Base-by-base conservation (phyloP, 208 protist species). In the Crithidia sp. region DNA sequence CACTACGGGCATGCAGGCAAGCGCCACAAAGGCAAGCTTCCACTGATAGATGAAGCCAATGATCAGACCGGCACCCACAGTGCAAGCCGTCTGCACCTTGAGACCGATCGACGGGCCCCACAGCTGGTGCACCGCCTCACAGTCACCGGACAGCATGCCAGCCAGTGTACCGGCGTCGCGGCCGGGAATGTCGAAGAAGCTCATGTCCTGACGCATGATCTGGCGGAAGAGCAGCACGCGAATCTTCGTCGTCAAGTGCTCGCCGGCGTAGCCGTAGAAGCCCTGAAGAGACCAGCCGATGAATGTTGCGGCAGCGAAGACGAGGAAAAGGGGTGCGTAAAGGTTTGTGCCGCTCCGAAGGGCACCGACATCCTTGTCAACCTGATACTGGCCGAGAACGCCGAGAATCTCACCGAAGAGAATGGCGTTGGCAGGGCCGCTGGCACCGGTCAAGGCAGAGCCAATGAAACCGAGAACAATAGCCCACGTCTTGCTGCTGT, bases 131-230 rank as follows among this genome's bases (percentile, higher is more conserved):
- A 94, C 78, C 2, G 84, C 83, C 77, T 94, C 86, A 67, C 89
- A 92, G 64, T 92, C 89, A 52, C 89, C 86, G 36, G 86, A 89
- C 5, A 94, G 85, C 79, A 94, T 87, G 10, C 82, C 82, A 19
- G 82, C 67, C 10, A 94, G 79, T 12, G 77, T 79, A 12, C 86
- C 89, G 6, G 89, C 76, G 63, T 94, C 89, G 28, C 85, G 82
- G 7, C 83, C 79, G n/a, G 82, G 85, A 44, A 81, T 89, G 69
- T 95, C 90, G 65, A 93, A 95, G 76, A 93, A 95, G 79, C 65
- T 90, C 82, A 91, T 89, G 66, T 95, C 90, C 71, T 95, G 90
- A 2, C 87, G 84, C 36, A 94, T 53, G 19, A 94, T 89, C 60
- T 90, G 77, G 10, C 76, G 77, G 71, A 91, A 88, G 4, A 94